These are phyloP conservation scores for Hemisphaericaspora nanyangensis DNA, from an alignment of 805 yeast genomes.

Conservation along the genomic window DNA sequence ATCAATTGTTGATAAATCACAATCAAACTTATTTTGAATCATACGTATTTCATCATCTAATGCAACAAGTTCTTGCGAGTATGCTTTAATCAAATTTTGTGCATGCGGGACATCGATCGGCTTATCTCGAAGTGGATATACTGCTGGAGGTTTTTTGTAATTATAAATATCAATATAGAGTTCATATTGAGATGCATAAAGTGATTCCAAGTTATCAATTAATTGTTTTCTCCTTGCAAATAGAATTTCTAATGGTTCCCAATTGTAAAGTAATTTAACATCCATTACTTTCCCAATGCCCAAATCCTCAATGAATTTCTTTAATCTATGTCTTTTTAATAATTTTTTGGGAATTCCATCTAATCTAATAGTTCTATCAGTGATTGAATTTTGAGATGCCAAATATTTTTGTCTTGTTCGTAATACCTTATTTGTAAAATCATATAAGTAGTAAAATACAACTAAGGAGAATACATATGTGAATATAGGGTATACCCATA, in stretches of 20 bases:
- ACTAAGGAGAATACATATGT: constrained; percentile 51
- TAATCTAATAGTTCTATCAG: constrained; percentile 55
- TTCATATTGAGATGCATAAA: constrained; percentile 41
- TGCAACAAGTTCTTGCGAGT: constrained; percentile 29
- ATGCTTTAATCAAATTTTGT: constrained; percentile 24
- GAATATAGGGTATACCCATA: constrained; percentile 53
- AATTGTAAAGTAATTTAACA: constrained; percentile 46
- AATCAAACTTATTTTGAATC: constrained; percentile 31
- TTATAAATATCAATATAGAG: constrained; percentile 39
- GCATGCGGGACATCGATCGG: constrained; percentile 1
- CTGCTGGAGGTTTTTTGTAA: constrained; percentile 29
- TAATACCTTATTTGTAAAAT: constrained; percentile 46
- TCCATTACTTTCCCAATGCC: constrained; percentile 54
- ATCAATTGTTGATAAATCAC: constrained; percentile 21
- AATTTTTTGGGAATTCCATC: constrained; percentile 51
- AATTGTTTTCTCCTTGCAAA: constrained; percentile 31
- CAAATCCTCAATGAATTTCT: constrained; percentile 48
- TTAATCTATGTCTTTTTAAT: constrained; percentile 33
- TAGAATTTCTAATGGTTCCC: constrained; percentile 38
- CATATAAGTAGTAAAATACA: constrained; percentile 42
- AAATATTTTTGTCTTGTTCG: constrained; percentile 53
- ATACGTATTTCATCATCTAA: constrained; percentile 38
- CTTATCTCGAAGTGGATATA: constrained; percentile 15
- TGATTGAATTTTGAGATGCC: constrained; percentile 56
- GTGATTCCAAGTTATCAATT: constrained; percentile 34